Evolutionary conservation across 371 early-diverging fungal species (phyloP).

Genomic region (Umbelopsis sp.): DNA sequence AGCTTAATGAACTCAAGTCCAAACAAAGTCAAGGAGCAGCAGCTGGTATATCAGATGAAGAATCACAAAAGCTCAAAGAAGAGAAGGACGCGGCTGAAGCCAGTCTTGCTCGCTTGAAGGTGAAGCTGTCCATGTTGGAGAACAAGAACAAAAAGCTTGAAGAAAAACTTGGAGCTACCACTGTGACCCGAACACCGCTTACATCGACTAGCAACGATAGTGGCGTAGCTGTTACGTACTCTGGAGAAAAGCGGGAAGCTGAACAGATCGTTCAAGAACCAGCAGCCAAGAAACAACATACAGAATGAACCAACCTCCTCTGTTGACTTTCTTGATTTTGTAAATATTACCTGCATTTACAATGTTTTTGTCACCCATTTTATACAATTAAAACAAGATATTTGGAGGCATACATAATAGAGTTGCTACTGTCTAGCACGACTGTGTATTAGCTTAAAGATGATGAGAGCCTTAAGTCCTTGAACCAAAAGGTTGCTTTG

Average conservation of each 20-base stretch:
- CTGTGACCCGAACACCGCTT: conserved; percentile 2
- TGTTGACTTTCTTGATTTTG: conserved; percentile 1
- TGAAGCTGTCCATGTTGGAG: conserved; percentile 7
- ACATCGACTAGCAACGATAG: conserved; percentile 12
- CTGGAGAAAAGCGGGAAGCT: conserved; percentile 5
- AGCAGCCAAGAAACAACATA: conserved; percentile 11
- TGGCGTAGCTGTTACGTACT: conserved; percentile 9
- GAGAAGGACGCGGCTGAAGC: conserved; percentile 12
- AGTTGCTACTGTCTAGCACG: too few relatives aligned
- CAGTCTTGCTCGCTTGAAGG: conserved; percentile 6
- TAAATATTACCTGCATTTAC: conserved; percentile 8
- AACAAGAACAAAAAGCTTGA: conserved; percentile 14
- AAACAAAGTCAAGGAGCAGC: conserved; percentile 4
- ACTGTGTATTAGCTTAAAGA: too few relatives aligned
- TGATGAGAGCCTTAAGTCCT: too few relatives aligned
- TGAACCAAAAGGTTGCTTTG: too few relatives aligned
- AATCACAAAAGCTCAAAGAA: conserved; percentile 13
- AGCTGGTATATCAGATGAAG: not conserved
- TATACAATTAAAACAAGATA: not conserved
- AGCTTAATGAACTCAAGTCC: conserved; percentile 5
- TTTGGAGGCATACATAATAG: too few relatives aligned
- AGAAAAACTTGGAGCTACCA: not conserved
- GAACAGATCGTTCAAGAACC: conserved; percentile 1
- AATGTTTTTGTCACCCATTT: not conserved
- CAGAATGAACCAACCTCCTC: not conserved